These are phyloP conservation scores for Kwoniella botswanensis DNA, from an alignment of 768 basidiomycete genomes.

Conservation along the genomic window DNA sequence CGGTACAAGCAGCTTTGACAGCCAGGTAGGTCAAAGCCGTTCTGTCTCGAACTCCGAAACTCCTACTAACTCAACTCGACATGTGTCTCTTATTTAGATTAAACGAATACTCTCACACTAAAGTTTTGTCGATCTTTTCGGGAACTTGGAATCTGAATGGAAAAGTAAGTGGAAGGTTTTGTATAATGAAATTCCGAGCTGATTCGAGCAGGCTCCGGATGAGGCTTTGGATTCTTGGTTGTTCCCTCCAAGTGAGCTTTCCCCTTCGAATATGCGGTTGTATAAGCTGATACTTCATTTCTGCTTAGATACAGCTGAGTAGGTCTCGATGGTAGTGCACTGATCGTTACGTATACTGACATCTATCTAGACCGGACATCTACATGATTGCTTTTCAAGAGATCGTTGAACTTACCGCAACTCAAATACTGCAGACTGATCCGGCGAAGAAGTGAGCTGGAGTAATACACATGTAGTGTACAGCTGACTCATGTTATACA, in stretches of 20 bases:
- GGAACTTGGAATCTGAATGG: conserved; percentile 99
- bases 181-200: conserved; percentile 6
- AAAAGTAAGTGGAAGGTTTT: conserved; percentile 62
- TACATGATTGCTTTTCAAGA: conserved; percentile 93
- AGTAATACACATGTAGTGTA: neutral
- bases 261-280: neutral
- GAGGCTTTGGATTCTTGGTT: conserved; percentile 87
- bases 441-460: conserved; percentile 77
- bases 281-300: neutral
- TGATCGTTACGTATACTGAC: neutral
- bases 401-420: conserved; percentile 95
- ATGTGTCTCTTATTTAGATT: conserved; percentile 60
- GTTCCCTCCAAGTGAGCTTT: conserved; percentile 73
- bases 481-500: conserved; percentile 57
- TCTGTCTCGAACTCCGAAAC: neutral
- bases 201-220: conserved; percentile 66
- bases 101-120: conserved; percentile 80
- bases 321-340: conserved; percentile 36
- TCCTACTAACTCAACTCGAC: neutral
- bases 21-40: conserved; percentile 64
- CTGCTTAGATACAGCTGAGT: conserved; percentile 62
- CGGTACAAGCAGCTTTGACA: conserved; percentile 73
- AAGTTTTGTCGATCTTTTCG: conserved; percentile 73
- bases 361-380: conserved; percentile 66
- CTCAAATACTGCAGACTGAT: conserved; percentile 94